Evolutionary conservation across 768 basidiomycete genomes (phyloP).

Genomic region (Naganishia friedmannii): DNA sequence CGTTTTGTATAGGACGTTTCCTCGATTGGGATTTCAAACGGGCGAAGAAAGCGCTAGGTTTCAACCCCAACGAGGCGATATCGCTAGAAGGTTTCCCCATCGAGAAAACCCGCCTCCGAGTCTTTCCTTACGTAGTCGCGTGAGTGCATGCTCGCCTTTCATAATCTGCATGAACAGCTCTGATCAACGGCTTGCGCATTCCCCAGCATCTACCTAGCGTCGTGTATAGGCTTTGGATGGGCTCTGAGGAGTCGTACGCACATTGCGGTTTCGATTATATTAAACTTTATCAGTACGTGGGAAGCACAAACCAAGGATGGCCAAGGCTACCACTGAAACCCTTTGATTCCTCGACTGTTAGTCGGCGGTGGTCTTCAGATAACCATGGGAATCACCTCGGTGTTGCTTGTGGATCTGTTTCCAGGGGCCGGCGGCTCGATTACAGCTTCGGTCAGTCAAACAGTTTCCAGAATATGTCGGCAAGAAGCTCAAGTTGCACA

Average conservation of each 20-base stretch:
- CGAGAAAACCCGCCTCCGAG: slow-evolving; percentile 34
- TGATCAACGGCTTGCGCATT: not conserved
- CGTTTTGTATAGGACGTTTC: slow-evolving; percentile 61
- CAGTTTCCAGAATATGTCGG: not conserved
- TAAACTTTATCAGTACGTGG: slow-evolving; percentile 45
- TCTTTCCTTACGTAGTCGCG: slow-evolving; percentile 38
- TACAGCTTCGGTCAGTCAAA: slow-evolving; percentile 46
- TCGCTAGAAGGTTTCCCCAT: slow-evolving; percentile 40
- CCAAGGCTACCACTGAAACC: not conserved
- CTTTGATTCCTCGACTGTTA: not conserved
- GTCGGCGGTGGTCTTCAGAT: slow-evolving; percentile 27
- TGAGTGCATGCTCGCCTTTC: slow-evolving; percentile 29
- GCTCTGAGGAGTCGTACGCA: slow-evolving; percentile 42
- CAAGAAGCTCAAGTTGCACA: not conserved
- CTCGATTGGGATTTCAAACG: slow-evolving; percentile 66
- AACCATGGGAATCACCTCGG: slow-evolving; percentile 25
- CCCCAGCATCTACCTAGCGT: slow-evolving; percentile 38
- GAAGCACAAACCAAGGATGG: not conserved
- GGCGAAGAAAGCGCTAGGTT: slow-evolving; percentile 47
- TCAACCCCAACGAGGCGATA: slow-evolving; percentile 29
- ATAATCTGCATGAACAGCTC: not conserved
- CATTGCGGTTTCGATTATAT: slow-evolving; percentile 45
- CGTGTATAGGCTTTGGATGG: slow-evolving; percentile 48
- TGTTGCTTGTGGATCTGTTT: slow-evolving; percentile 48
- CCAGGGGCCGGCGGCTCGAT: slow-evolving; percentile 49